Conservation (phyloP, 2,329 filamentous ascomycete species). For the Daldinia sp. region DNA sequence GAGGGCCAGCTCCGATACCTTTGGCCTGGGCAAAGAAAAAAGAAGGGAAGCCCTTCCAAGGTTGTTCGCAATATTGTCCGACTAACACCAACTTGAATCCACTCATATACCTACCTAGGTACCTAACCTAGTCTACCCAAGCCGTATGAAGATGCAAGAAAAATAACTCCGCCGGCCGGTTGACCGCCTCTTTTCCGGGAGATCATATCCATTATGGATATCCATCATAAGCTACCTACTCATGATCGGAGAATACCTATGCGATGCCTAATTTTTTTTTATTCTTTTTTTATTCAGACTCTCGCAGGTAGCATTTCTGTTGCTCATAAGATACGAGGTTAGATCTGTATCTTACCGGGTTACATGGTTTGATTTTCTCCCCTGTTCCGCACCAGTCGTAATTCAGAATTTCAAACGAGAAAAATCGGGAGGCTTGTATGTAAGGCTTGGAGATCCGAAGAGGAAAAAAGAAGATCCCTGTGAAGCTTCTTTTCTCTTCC, state of each 20-base stretch:
- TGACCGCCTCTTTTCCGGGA: constrained; percentile 32
- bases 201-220: constrained; percentile 3
- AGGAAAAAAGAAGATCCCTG: constrained; percentile 25
- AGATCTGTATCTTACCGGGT: constrained; percentile 18
- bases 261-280: not conserved
- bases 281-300: not conserved
- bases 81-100: constrained; percentile 12
- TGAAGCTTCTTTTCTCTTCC: constrained; percentile 20
- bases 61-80: not conserved
- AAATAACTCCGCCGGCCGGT: constrained; percentile 2
- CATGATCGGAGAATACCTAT: not conserved
- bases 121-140: constrained; percentile 14
- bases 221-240: too few relatives aligned
- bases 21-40: too few relatives aligned
- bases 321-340: constrained; percentile 23
- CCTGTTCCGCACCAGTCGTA: constrained; percentile 20
- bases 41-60: constrained; percentile 2
- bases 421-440: constrained; percentile 34
- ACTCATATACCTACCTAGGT: constrained; percentile 11
- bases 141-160: constrained; percentile 7
- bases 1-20: constrained; percentile 6
- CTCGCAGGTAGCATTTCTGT: not conserved
- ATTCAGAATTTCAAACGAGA: constrained; percentile 29
- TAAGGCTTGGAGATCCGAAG: constrained; percentile 20
- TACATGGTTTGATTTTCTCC: constrained; percentile 23